phyloP scores from a whole-genome alignment of 257 asterid genomes.

The Sherardia arvensis region DNA sequence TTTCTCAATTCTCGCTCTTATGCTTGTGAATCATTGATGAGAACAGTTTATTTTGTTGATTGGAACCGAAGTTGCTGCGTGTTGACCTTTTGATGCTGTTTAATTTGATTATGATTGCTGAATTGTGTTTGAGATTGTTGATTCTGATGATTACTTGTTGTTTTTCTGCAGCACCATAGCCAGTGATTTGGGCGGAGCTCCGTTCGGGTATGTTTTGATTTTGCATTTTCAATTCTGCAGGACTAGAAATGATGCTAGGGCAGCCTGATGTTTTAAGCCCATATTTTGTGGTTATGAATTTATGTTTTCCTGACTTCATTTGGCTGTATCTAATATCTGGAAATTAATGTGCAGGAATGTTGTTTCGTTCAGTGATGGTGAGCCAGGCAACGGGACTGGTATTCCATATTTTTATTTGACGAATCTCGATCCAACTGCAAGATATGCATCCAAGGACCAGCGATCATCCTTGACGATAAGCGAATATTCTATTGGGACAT shows the following conservation, averaged over 20 bases:
- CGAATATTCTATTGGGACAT: conserved; percentile 61
- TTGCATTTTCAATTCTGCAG: neutral
- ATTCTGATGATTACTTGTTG: neutral
- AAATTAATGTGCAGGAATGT: conserved; percentile 55
- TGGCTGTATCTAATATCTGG: neutral
- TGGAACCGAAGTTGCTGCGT: no score
- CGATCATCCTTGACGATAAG: conserved; percentile 73
- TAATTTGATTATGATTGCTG: neutral
- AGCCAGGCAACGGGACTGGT: conserved; percentile 57
- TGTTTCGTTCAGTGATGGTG: conserved; percentile 83
- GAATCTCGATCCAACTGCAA: conserved; percentile 79
- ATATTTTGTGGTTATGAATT: neutral
- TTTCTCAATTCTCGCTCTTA: neutral
- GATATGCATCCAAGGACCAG: conserved; percentile 56
- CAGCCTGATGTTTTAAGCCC: neutral
- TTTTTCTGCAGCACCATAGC: conserved; percentile 67
- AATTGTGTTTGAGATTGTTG: neutral
- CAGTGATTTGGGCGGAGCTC: conserved; percentile 74
- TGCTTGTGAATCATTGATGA: neutral
- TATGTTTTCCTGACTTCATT: neutral
- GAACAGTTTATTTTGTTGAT: neutral
- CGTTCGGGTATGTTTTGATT: conserved; percentile 63
- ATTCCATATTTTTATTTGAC: conserved; percentile 85
- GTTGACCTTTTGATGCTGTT: neutral
- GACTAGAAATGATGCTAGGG: neutral